A percentile compares a stretch with the other conserved stretches of the same genome.
phyloP scores from a whole-genome alignment of 306 rosid genomes.

The Quercus gilva region DNA sequence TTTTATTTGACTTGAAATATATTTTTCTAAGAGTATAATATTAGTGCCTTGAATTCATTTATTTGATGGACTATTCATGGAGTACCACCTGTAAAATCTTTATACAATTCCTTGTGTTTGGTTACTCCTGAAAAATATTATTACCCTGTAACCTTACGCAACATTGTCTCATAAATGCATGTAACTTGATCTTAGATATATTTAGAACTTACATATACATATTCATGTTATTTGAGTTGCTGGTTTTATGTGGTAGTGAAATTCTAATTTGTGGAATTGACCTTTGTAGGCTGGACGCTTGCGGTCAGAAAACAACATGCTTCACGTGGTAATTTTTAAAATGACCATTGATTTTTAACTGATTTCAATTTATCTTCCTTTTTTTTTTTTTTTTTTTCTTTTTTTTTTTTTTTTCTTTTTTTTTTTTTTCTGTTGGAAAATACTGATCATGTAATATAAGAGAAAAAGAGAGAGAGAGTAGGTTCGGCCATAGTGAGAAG shows the following conservation, averaged over 20 bases:
- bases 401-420: not conserved
- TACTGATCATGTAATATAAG: not conserved
- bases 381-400: not conserved
- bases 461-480: not conserved
- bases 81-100: not conserved
- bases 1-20: not conserved
- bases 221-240: not conserved
- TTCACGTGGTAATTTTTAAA: conserved; percentile 68
- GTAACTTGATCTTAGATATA: not conserved
- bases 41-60: not conserved
- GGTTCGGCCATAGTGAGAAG: no score
- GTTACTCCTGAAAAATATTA: not conserved
- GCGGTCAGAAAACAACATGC: conserved; percentile 62
- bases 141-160: not conserved
- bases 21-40: not conserved
- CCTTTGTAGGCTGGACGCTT: conserved; percentile 60
- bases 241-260: conserved; percentile 17
- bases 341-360: not conserved
- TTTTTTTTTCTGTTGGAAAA: not conserved
- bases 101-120: not conserved
- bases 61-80: not conserved
- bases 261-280: conserved; percentile 20
- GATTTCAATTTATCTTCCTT: not conserved
- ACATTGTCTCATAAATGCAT: not conserved
- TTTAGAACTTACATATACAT: not conserved